Percentiles rank a stretch among this genome's conserved stretches.
Conservation (phyloP, 164 flowering plant species). For the Amborella trichopoda region DNA sequence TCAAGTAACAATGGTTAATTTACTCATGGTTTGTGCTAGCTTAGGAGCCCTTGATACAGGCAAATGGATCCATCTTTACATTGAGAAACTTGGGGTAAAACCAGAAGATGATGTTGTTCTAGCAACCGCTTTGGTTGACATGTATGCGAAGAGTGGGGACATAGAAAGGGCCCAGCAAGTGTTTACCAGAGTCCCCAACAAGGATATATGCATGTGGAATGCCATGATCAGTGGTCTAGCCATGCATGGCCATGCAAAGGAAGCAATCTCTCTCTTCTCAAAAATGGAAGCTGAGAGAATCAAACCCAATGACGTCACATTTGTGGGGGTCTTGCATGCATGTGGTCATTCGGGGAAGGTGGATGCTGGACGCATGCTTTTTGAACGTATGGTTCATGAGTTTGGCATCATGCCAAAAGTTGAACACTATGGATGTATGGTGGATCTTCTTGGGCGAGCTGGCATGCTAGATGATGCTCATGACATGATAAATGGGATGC, state of each 20-base stretch:
- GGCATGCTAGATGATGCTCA: conserved; percentile 38
- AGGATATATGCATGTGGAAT: conserved; percentile 46
- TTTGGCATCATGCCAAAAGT: conserved; percentile 28
- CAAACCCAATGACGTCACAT: conserved; percentile 43
- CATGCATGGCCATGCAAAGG: conserved; percentile 44
- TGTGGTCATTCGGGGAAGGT: conserved; percentile 59
- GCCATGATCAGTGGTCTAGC: conserved; percentile 45
- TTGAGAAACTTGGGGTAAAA: conserved; percentile 20
- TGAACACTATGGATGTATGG: conserved; percentile 61
- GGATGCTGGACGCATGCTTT: conserved; percentile 28
- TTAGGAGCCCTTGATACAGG: conserved; percentile 44
- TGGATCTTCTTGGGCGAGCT: conserved; percentile 55
- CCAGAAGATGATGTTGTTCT: conserved; percentile 24
- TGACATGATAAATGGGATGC: conserved; percentile 32
- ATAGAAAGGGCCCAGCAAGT: conserved; percentile 22
- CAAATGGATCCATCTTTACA: conserved; percentile 33
- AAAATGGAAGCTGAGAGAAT: conserved; percentile 21
- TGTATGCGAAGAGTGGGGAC: conserved; percentile 46
- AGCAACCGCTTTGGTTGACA: conserved; percentile 31
- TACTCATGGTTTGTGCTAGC: conserved; percentile 32
- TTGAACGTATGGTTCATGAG: conserved; percentile 21
- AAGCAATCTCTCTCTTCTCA: conserved; percentile 34
- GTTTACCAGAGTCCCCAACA: conserved; percentile 19
- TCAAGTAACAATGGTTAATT: conserved; percentile 28
- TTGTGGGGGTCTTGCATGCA: conserved; percentile 34